Evolutionary conservation across 83 land plant species (phyloP), one percentile per base, ranked within the genome.

Genomic region (Picea abies): DNA sequence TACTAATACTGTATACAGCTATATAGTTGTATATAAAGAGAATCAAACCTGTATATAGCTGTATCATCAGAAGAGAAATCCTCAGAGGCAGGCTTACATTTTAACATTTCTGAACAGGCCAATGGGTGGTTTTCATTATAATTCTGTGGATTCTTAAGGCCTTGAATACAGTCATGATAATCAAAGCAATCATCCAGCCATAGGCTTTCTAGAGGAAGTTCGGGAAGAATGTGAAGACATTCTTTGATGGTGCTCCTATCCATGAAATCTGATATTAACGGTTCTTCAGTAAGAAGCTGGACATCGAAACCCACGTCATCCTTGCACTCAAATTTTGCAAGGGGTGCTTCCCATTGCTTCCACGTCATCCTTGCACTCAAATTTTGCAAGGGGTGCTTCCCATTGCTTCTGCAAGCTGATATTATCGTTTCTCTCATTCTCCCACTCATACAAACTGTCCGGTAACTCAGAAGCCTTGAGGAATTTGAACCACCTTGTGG

Each of bases 401-500:
- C 32, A 58, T 78, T 9, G 2, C 19, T 60, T 60, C 22, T 60
- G 61, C 15, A 26, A 17, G 80, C 22, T 60, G 41, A 15, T 4
- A 32, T 32, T 16, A 78, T 78, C 61, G 12, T 23, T 47, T 49
- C 8, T 23, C 8, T 25, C 63, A 58, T 2, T 2, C 5, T 77
- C 64, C 41, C 9, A 5, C 10, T 63, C 22, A 10, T 64, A 44
- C 72, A 35, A 12, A 7, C n/a, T 1, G 5, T 52, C 37, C 25
- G 63, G n/a, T 19, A 22, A 25, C 67, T 88, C 87, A 77, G 83
- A 84, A 23, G 75, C 67, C 78, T 89, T 87, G 67, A 88, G 76
- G 71, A 87, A 86, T 83, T 86, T 89, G 82, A 79, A 87, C 93
- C 93, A 91, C 86, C 91, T 89, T 4, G 90, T 86, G 8, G 92